Evolutionary conservation across 2,329 filamentous ascomycete species (phyloP).

Genomic region (Aspergillus sp.): DNA sequence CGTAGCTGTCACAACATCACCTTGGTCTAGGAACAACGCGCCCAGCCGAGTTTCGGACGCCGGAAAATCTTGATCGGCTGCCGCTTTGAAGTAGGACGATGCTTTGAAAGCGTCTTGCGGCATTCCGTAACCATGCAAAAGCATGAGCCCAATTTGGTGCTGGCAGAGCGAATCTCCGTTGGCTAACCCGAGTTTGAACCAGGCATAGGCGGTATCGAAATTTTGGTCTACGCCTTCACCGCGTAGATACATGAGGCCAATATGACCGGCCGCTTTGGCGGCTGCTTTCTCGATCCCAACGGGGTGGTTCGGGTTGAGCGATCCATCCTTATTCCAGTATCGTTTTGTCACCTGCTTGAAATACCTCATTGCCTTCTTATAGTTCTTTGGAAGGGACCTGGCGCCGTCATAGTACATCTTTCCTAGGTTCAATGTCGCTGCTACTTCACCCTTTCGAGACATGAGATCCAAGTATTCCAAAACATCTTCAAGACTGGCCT

Average conservation of each 20-base stretch:
- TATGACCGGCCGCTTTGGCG: conserved; percentile 78
- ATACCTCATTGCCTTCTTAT: conserved; percentile 72
- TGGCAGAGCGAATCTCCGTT: conserved; percentile 81
- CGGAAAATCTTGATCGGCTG: conserved; percentile 78
- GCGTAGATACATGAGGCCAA: conserved; percentile 85
- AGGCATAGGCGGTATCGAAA: conserved; percentile 71
- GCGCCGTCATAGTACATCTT: conserved; percentile 87
- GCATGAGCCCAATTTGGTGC: conserved; percentile 80
- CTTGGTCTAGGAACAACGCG: conserved; percentile 82
- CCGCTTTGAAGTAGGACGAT: conserved; percentile 71
- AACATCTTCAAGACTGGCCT: conserved; percentile 87
- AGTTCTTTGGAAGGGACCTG: conserved; percentile 69
- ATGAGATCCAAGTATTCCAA: conserved; percentile 91
- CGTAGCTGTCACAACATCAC: conserved; percentile 74
- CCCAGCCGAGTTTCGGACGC: conserved; percentile 81
- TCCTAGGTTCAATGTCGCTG: conserved; percentile 81
- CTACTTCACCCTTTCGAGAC: conserved; percentile 84
- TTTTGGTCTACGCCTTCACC: conserved; percentile 82
- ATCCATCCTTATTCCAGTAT: conserved; percentile 82
- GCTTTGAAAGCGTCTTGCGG: conserved; percentile 69
- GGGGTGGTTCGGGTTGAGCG: conserved; percentile 67
- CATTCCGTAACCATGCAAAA: conserved; percentile 74
- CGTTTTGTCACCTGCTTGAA: conserved; percentile 76
- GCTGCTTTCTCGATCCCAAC: conserved; percentile 74
- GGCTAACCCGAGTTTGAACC: conserved; percentile 77